A percentile compares a stretch with the other conserved stretches of the same genome.
Conservation (phyloP, 169 alveolate species). For the Eimeria necatrix region DNA sequence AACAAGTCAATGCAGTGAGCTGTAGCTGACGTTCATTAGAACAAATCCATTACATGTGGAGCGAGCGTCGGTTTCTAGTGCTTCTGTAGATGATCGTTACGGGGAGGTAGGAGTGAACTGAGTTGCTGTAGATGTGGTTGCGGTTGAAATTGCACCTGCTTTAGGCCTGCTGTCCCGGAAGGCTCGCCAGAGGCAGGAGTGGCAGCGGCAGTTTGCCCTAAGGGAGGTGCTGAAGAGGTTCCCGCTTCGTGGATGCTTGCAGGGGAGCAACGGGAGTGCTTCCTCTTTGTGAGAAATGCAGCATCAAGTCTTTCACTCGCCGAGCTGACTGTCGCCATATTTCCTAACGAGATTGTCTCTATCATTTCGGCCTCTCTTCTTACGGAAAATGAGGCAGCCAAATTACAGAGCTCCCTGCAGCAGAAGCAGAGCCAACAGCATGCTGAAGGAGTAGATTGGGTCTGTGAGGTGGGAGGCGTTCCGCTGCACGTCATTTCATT, state of each 20-base stretch:
- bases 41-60: too few species aligned
- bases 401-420: neutral
- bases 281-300: neutral
- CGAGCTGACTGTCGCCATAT: slow-evolving; percentile 6
- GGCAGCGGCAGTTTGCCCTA: neutral
- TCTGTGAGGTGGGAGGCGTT: neutral
- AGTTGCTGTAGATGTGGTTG: too few species aligned
- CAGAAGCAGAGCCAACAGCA: neutral
- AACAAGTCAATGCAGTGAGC: too few species aligned
- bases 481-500: neutral
- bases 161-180: too few species aligned
- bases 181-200: neutral
- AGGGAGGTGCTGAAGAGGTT: neutral
- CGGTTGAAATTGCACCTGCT: too few species aligned
- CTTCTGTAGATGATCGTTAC: too few species aligned
- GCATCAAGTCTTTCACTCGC: neutral
- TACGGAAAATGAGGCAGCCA: neutral
- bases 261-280: slow-evolving; percentile 50
- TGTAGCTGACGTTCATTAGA: too few species aligned
- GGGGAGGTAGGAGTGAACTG: too few species aligned
- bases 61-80: too few species aligned
- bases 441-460: neutral
- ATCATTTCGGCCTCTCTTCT: slow-evolving; percentile 7
- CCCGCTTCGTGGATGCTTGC: neutral
- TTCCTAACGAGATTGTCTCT: neutral